Percentiles rank a stretch among this genome's conserved stretches.
Evolutionary conservation across 1,284 basidiomycete species (phyloP).

Genomic region (Macrocybe sp.): DNA sequence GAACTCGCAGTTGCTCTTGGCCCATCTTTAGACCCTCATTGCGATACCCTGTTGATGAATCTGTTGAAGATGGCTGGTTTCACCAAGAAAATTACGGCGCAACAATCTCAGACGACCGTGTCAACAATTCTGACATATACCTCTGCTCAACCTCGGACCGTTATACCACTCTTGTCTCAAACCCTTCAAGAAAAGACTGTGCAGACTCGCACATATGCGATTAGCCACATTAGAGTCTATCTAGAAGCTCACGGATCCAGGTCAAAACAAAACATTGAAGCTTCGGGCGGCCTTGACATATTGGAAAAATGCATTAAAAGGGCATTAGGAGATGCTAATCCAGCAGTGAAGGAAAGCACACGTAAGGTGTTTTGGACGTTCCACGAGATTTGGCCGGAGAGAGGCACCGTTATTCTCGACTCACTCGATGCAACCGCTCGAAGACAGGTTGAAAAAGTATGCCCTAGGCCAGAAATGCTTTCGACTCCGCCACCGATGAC

Average conservation of each 20-base stretch:
- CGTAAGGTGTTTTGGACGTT: conserved; percentile 82
- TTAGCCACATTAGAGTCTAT: conserved; percentile 70
- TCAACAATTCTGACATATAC: conserved; percentile 67
- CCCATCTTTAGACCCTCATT: conserved; percentile 69
- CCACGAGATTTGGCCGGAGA: conserved; percentile 69
- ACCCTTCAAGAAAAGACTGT: conserved; percentile 83
- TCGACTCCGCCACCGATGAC: conserved; percentile 38
- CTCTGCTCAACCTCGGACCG: conserved; percentile 66
- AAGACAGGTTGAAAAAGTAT: conserved; percentile 85
- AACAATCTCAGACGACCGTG: conserved; percentile 78
- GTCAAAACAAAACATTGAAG: conserved; percentile 60
- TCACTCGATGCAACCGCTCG: conserved; percentile 65
- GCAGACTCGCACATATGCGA: conserved; percentile 68
- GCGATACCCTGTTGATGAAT: conserved; percentile 70
- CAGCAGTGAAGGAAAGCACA: conserved; percentile 71
- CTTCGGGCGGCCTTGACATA: conserved; percentile 57
- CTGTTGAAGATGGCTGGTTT: conserved; percentile 86
- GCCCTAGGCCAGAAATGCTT: conserved; percentile 52
- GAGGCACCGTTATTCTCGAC: conserved; percentile 60
- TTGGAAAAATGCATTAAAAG: conserved; percentile 73
- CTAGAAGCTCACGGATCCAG: conserved; percentile 67
- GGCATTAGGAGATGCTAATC: conserved; percentile 75
- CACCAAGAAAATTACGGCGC: conserved; percentile 94
- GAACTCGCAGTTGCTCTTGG: conserved; percentile 76
- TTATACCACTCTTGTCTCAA: conserved; percentile 70